phyloP scores from a whole-genome alignment of 768 basidiomycete species.

The Mycena belliarum region DNA sequence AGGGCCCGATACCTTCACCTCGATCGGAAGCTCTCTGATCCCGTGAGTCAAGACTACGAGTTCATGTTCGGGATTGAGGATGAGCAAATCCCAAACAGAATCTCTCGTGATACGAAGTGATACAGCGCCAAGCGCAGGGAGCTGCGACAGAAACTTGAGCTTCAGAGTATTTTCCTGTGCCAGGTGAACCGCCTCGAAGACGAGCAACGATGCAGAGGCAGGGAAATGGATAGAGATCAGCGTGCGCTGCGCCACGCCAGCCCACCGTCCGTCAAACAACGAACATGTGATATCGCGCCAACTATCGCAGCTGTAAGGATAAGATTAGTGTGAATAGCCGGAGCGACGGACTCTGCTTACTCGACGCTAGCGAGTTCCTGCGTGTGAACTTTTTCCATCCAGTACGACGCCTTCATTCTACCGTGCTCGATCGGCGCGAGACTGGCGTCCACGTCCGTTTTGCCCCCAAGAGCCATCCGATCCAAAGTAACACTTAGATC shows the following conservation, averaged over 20 bases:
- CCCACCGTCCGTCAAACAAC: constrained; percentile 66
- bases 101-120: constrained; percentile 65
- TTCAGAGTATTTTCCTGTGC: constrained; percentile 43
- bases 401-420: constrained; percentile 70
- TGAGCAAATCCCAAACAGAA: constrained; percentile 67
- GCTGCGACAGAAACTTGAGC: constrained; percentile 36
- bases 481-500: constrained; percentile 65
- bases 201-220: constrained; percentile 39
- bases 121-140: constrained; percentile 51
- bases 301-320: constrained; percentile 34
- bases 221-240: constrained; percentile 60
- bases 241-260: constrained; percentile 52
- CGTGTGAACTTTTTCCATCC: constrained; percentile 64
- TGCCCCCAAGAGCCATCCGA: constrained; percentile 63
- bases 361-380: constrained; percentile 47
- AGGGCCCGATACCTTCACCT: constrained; percentile 26
- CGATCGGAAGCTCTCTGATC: constrained; percentile 37
- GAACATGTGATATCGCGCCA: constrained; percentile 56
- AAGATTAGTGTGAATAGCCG: constrained; percentile 4
- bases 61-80: constrained; percentile 56
- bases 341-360: constrained; percentile 40
- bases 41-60: constrained; percentile 68
- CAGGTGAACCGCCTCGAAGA: constrained; percentile 52
- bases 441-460: constrained; percentile 42
- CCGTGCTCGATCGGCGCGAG: constrained; percentile 53